These are phyloP conservation scores for Spirogloea muscicola DNA, from an alignment of 139 green algal species.

Conservation along the genomic window DNA sequence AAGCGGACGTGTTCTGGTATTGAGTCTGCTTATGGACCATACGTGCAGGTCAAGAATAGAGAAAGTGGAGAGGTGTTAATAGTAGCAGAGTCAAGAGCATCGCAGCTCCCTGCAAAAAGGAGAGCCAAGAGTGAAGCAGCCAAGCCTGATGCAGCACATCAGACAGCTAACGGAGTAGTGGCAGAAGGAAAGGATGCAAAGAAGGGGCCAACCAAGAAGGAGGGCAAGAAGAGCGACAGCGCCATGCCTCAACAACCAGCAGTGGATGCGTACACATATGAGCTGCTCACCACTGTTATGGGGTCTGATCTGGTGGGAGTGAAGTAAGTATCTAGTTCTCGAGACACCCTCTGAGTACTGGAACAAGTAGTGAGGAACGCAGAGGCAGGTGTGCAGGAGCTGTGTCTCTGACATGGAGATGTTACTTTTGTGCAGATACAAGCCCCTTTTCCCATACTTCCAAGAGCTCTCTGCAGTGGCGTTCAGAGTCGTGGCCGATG, in stretches of 20 bases:
- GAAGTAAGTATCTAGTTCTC: constrained; percentile 20
- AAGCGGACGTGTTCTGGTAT: too few species aligned
- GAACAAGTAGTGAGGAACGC: too few species aligned
- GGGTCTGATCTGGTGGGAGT: constrained; percentile 77
- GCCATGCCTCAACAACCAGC: constrained; percentile 1
- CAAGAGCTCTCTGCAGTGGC: constrained; percentile 55
- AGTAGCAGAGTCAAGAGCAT: constrained; percentile 77
- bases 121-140: constrained; percentile 32
- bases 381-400: too few species aligned
- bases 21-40: too few species aligned
- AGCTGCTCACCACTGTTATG: constrained; percentile 69
- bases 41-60: constrained; percentile 62
- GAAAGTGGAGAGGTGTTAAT: constrained; percentile 69
- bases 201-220: not conserved
- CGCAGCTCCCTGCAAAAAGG: constrained; percentile 62
- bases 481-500: constrained; percentile 78
- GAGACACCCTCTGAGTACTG: too few species aligned
- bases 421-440: too few species aligned
- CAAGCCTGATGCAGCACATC: not conserved
- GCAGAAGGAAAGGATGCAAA: constrained; percentile 3
- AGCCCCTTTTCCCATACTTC: constrained; percentile 95
- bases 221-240: too few species aligned
- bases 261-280: constrained; percentile 49
- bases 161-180: not conserved
- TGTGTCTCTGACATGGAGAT: too few species aligned